Evolutionary conservation across 768 basidiomycete genomes (phyloP).

Genomic region (Auricularia cornea): DNA sequence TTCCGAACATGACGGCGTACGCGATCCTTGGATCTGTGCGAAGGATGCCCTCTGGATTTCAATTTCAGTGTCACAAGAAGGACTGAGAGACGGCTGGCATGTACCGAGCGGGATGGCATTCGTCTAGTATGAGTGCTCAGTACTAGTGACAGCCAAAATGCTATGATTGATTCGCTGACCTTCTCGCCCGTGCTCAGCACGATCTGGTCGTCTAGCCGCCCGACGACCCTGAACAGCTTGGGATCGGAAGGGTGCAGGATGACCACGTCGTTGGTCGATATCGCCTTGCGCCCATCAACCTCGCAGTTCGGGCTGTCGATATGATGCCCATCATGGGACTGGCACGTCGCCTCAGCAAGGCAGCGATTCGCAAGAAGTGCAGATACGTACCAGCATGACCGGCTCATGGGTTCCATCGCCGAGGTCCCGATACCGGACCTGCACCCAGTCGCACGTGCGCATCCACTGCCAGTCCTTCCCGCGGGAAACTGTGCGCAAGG

Average conservation of each 20-base stretch:
- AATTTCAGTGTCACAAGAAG: not conserved
- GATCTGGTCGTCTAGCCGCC: conserved; percentile 33
- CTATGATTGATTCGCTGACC: no score
- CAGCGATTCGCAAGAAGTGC: no score
- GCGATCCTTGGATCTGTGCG: conserved; percentile 30
- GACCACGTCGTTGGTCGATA: conserved; percentile 24
- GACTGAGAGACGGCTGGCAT: no score
- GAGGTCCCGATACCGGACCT: not conserved
- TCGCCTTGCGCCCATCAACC: conserved; percentile 1
- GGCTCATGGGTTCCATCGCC: not conserved
- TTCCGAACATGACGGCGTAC: conserved; percentile 31
- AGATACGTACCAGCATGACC: not conserved
- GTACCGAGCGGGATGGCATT: not conserved
- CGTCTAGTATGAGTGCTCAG: no score
- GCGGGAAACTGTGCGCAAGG: not conserved
- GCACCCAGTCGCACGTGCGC: not conserved
- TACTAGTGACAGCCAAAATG: no score
- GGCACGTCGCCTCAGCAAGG: not conserved
- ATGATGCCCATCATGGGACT: conserved; percentile 1
- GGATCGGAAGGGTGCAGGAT: conserved; percentile 22
- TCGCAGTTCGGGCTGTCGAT: conserved; percentile 1
- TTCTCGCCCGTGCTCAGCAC: conserved; percentile 39
- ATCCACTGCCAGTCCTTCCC: not conserved
- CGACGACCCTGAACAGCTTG: conserved; percentile 29
- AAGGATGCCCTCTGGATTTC: conserved; percentile 23